Evolutionary conservation across 495 filamentous ascomycete genomes (phyloP).

Genomic region (Penicillium samsonianum): DNA sequence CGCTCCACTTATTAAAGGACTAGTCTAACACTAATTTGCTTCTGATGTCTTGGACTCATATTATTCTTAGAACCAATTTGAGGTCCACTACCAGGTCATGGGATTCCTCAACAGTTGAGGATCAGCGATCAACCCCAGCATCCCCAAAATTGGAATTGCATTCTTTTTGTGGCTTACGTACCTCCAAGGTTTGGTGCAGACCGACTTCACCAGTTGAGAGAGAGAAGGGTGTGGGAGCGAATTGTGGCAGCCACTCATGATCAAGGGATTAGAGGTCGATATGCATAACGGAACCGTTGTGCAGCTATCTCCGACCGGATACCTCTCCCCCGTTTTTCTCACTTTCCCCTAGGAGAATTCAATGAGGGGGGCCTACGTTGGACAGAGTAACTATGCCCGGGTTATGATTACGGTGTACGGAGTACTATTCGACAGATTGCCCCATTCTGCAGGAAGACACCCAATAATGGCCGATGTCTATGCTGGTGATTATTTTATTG

Average conservation of each 20-base stretch:
- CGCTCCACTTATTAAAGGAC: slow-evolving; percentile 12
- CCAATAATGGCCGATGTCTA: slow-evolving; percentile 11
- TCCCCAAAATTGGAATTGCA: not conserved
- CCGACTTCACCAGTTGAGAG: not conserved
- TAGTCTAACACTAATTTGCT: not conserved
- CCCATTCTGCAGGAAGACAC: slow-evolving; percentile 3
- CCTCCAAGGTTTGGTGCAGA: not conserved
- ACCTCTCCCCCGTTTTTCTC: not conserved
- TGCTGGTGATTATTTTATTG: slow-evolving; percentile 11
- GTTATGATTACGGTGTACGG: not conserved
- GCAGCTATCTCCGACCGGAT: not conserved
- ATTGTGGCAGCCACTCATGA: slow-evolving; percentile 6
- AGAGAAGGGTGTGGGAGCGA: not conserved
- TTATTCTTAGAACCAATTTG: not conserved
- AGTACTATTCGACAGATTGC: not conserved
- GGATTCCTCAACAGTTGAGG: slow-evolving; percentile 14
- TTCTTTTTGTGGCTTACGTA: slow-evolving; percentile 3
- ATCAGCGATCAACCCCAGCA: not conserved
- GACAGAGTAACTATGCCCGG: too few relatives aligned
- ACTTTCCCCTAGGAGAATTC: slow-evolving; percentile 2
- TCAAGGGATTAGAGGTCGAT: not conserved
- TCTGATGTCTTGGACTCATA: not conserved
- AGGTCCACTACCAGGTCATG: slow-evolving; percentile 5
- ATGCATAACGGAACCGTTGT: not conserved
- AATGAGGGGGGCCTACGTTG: not conserved